A percentile compares a stretch with the other conserved stretches of the same genome.
These are phyloP conservation scores for Peniophora sp. DNA, from an alignment of 1,284 basidiomycete species.

Conservation along the genomic window DNA sequence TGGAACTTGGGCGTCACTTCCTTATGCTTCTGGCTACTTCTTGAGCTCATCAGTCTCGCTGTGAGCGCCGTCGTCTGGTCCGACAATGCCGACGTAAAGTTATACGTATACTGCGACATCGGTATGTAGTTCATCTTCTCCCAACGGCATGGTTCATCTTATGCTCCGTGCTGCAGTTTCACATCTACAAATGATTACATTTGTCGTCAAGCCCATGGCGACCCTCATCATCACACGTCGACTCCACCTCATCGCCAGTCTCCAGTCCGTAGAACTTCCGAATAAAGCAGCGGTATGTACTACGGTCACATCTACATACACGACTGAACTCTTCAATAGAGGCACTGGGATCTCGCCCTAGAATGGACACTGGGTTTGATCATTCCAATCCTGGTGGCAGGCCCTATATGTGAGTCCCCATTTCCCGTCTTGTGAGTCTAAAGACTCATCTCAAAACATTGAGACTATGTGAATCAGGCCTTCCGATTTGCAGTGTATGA, in stretches of 20 bases:
- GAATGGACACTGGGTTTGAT: not conserved
- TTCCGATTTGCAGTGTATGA: not conserved
- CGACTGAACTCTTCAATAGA: too few species aligned
- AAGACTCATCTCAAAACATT: not conserved
- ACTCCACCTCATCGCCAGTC: too few species aligned
- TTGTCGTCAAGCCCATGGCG: too few species aligned
- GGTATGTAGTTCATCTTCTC: not conserved
- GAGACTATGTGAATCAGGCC: not conserved
- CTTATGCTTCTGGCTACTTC: not conserved
- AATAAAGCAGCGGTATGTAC: too few species aligned
- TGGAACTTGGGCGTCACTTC: not conserved
- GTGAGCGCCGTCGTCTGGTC: not conserved
- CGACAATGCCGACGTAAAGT: not conserved
- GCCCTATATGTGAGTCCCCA: not conserved
- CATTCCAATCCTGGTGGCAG: not conserved
- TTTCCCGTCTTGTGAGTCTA: not conserved
- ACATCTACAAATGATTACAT: too few species aligned
- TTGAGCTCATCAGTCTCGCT: not conserved
- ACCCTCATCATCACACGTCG: too few species aligned
- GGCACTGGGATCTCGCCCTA: too few species aligned
- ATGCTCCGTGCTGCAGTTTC: too few species aligned
- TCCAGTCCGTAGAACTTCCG: too few species aligned
- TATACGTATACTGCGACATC: not conserved
- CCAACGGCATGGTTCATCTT: too few species aligned
- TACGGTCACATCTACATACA: too few species aligned